Evolutionary conservation across 495 filamentous ascomycete species (phyloP), one percentile per base, ranked within the genome.

Genomic region (Achaetomiella virescens): DNA sequence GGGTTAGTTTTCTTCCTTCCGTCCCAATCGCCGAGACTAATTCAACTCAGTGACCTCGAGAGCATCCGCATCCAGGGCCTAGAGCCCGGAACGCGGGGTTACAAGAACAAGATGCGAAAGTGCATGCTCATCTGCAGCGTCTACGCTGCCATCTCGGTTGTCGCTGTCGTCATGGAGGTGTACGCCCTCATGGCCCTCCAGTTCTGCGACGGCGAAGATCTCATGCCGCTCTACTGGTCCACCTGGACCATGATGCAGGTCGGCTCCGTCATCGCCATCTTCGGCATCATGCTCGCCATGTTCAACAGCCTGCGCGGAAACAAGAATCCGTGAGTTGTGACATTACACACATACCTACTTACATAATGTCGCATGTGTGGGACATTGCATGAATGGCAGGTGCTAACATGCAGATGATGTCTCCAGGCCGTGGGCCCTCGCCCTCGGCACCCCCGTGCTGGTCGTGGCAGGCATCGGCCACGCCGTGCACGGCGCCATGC

Each of bases 141-240:
- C 14, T 74, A 69, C 52, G 54, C 72, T 24, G 6, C 63, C 9
- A 21, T 72, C 4, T 67, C 71, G 2, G 59, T 71, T 12, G 60
- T 67, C 17, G 31, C 68, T 11, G 55, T 74, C 17, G 64, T 75
- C 21, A 66, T 79, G 56, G 72, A 77, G 55, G 71, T 75, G 7
- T 74, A 68, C 45, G 63, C 70, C 6, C 65, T 72, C 1, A 50
- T 77, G 17, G 70, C 71, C 2, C 55, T 79, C 42, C 67, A 75
- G 47, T 78, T 75, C 54, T 80, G 77, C 61, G 70, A 77, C 46
- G 70, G 71, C 11, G 76, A 80, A 54, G 73, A 76, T 57, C 65
- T 77, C 49, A 74, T 76, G 64, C 64, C 70, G 6, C 66, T 80
- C 0, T 77, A 75, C 61, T 78, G 75, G 76, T 66, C 71, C 1